A percentile compares a stretch with the other conserved stretches of the same genome.
Evolutionary conservation across 2,329 filamentous ascomycete genomes (phyloP).

Genomic region (Aureobasidium uvarum): DNA sequence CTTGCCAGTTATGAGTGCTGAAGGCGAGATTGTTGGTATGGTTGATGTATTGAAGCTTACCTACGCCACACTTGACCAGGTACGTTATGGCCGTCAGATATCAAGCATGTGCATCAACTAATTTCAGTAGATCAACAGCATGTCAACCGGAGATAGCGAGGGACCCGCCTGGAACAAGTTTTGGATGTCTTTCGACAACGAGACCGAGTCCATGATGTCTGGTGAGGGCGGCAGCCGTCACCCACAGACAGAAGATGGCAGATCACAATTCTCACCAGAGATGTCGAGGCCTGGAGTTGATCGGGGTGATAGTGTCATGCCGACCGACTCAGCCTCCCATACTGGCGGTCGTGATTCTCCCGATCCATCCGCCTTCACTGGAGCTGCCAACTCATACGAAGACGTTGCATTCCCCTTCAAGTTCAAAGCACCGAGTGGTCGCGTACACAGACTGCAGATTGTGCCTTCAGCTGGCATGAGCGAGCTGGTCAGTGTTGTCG

Average conservation of each 20-base stretch:
- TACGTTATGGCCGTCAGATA: conserved; percentile 42
- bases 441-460: conserved; percentile 89
- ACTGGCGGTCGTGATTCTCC: conserved; percentile 73
- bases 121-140: conserved; percentile 69
- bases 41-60: conserved; percentile 98
- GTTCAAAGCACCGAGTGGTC: conserved; percentile 94
- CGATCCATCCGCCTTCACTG: conserved; percentile 61
- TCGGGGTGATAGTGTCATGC: conserved; percentile 79
- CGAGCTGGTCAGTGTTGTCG: conserved; percentile 73
- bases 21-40: conserved; percentile 99
- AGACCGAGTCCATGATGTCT: conserved; percentile 94
- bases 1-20: conserved; percentile 90
- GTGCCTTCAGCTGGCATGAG: conserved; percentile 75
- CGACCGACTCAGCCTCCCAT: conserved; percentile 93
- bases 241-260: conserved; percentile 63
- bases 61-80: conserved; percentile 95
- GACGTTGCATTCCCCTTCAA: conserved; percentile 94
- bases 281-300: conserved; percentile 61
- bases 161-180: conserved; percentile 99
- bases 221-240: conserved; percentile 80
- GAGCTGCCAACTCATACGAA: conserved; percentile 55
- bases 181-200: conserved; percentile 93
- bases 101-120: conserved; percentile 1
- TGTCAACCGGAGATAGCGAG: conserved; percentile 83
- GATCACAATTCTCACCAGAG: conserved; percentile 81